Evolutionary conservation across 176 grass and related monocot genomes (phyloP).

Genomic region (Avena atlantica): DNA sequence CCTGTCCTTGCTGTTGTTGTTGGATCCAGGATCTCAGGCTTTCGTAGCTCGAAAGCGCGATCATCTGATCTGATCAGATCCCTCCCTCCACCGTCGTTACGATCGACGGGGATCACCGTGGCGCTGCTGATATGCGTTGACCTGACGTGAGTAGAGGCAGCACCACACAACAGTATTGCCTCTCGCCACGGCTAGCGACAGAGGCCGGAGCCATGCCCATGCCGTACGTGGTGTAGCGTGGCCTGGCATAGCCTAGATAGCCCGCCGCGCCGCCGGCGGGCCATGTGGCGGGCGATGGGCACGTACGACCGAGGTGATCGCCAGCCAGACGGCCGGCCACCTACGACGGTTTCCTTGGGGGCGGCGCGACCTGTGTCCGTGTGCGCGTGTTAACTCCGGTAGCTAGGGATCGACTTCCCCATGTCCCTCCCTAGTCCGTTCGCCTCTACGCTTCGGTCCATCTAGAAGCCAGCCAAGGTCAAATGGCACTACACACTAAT

Average conservation of each 20-base stretch:
- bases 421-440: neutral
- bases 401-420: too few species aligned
- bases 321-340: neutral
- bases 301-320: neutral
- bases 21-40: too few species aligned
- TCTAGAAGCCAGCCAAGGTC: neutral
- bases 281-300: neutral
- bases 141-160: too few species aligned
- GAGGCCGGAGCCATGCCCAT: neutral
- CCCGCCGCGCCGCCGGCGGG: neutral
- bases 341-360: constrained; percentile 43
- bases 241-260: neutral
- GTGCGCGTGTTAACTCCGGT: constrained; percentile 1
- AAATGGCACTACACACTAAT: too few species aligned
- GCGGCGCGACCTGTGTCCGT: neutral
- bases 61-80: too few species aligned
- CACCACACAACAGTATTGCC: too few species aligned
- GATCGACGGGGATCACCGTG: too few species aligned
- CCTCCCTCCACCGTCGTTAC: too few species aligned
- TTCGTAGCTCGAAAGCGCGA: too few species aligned
- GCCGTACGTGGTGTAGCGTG: constrained; percentile 8
- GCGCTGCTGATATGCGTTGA: too few species aligned
- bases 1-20: too few species aligned
- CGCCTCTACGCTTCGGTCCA: constrained; percentile 10
- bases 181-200: too few species aligned